Evolutionary conservation across 2,329 filamentous ascomycete genomes (phyloP), one percentile per base, ranked within the genome.

Genomic region (Beauveria sp.): DNA sequence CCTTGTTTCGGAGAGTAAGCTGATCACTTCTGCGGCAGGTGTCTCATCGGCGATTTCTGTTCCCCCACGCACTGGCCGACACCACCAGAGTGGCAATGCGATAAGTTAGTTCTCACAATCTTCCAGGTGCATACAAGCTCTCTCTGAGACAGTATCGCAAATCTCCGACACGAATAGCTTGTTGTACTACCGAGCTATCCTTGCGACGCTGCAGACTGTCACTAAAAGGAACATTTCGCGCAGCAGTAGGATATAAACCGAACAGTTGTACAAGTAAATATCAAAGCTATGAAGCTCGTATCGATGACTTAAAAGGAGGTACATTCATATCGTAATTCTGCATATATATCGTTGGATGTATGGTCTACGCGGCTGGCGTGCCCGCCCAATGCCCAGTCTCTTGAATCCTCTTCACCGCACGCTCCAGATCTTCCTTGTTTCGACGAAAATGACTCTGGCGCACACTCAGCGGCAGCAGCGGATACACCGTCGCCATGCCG

Each of bases 401-500:
- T 47, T 64, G 62, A 41, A 67, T 64, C 52, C 61, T 55, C 24
- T 63, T 47, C 16, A 68, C 64, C 18, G 66, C 60, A 40, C 60
- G 62, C 41, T 64, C 65, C 63, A 71, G 64, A 37, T 70, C 69
- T 26, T 64, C 63, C 63, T 70, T 64, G 43, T 67, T 70, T 3
- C 56, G 55, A 50, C 54, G 59, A 26, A 65, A 60, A 0, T 65
- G 66, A 41, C 58, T 70, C 34, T 66, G 69, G 28, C 69, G 66
- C n/a, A 65, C 26, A 12, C 24, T 16, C 24, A 41, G 48, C 41
- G 66, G 66, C 12, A 67, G 59, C 37, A 44, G 43, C 1, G 64
- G 63, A 61, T 64, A 67, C 30, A 55, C 65, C 68, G 64, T 24
- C 68, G 68, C 72, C n/a, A 70, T 62, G 1, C 67, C 68, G 55